Evolutionary conservation across 1,139 yeast species (phyloP).

Genomic region (Yamadazyma songkhlaensis): DNA sequence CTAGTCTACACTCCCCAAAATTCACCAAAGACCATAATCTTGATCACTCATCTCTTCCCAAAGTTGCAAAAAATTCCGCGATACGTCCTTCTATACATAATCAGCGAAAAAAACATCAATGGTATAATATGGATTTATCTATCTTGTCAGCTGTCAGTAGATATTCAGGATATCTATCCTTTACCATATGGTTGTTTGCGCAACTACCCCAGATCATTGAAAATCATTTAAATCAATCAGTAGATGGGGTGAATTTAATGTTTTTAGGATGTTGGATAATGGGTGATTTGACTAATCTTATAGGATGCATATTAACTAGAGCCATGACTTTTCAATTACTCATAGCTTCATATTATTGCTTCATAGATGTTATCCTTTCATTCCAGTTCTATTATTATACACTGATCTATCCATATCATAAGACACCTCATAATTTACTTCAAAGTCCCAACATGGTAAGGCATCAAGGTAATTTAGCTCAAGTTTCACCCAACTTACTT

Average conservation of each 20-base stretch:
- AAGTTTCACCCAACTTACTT: slow-evolving; percentile 4
- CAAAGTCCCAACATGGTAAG: slow-evolving; percentile 23
- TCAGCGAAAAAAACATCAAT: slow-evolving; percentile 1
- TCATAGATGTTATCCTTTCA: slow-evolving; percentile 68
- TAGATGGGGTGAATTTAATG: slow-evolving; percentile 74
- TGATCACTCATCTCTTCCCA: background rate
- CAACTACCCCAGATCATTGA: slow-evolving; percentile 81
- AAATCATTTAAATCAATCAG: slow-evolving; percentile 71
- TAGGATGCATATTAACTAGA: slow-evolving; percentile 71
- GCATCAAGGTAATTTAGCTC: slow-evolving; percentile 3
- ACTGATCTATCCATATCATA: slow-evolving; percentile 20
- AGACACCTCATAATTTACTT: slow-evolving; percentile 21
- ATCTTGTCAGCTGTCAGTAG: slow-evolving; percentile 6
- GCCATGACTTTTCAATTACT: slow-evolving; percentile 75
- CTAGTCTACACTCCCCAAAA: no score
- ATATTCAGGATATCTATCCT: slow-evolving; percentile 23
- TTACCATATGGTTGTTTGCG: slow-evolving; percentile 69
- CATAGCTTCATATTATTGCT: slow-evolving; percentile 66
- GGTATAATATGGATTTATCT: background rate
- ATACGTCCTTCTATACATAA: slow-evolving; percentile 2
- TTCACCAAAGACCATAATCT: no score
- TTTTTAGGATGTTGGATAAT: slow-evolving; percentile 71
- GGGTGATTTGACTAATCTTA: slow-evolving; percentile 77
- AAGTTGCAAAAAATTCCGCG: background rate
- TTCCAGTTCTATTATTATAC: slow-evolving; percentile 47